Base-by-base conservation (phyloP, 2,329 filamentous ascomycete genomes). In the Cryphonectria japonica region DNA sequence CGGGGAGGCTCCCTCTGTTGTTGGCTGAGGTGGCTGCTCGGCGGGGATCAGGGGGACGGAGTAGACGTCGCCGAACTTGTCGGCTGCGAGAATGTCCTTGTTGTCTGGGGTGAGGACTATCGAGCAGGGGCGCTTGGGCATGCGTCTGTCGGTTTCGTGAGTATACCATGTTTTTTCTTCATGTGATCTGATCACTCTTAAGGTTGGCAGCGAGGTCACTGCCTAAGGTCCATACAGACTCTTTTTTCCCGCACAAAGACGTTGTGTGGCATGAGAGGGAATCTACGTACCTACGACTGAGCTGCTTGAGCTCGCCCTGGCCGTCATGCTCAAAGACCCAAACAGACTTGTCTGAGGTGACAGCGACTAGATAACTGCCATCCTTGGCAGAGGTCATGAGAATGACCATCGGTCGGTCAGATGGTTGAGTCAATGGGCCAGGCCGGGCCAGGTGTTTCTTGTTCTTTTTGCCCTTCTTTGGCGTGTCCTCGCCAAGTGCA, bases 11-110 rank as follows among this genome's bases (percentile, higher is more conserved):
- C 43, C 46, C 50, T 61, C 9, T 13, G 62, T 39, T 69, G 19
- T 39, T 69, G 16, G 54, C 66, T 67, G 54, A 1, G 75, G 68
- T 29, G 74, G 69, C 22, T 72, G 64, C 29, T 75, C 75, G 59
- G 71, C 68, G 69, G 77, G 77, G 61, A 94, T 79, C 3, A 98
- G 84, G 19, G 96, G 95, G 9, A 99, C 82, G 14, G 93, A 88
- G 82, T 97, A 98, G 72, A 98, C 95, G 79, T 99, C 96, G 75
- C 96, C 96, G 78, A 98, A 98, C 81, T 99, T 99, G 84, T 99
- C 96, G 67, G 90, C 95, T 73, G 89, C 90, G 71, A 98, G 82
- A 73, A 99, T 93, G 11, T 90, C 92, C 60, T 86, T 85, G 73
- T 89, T 86, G 78, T 95, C 91, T 54, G 88, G 83, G 9, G 92